These are phyloP conservation scores for Mrakia blollopis DNA, from an alignment of 768 basidiomycete species.

Conservation along the genomic window DNA sequence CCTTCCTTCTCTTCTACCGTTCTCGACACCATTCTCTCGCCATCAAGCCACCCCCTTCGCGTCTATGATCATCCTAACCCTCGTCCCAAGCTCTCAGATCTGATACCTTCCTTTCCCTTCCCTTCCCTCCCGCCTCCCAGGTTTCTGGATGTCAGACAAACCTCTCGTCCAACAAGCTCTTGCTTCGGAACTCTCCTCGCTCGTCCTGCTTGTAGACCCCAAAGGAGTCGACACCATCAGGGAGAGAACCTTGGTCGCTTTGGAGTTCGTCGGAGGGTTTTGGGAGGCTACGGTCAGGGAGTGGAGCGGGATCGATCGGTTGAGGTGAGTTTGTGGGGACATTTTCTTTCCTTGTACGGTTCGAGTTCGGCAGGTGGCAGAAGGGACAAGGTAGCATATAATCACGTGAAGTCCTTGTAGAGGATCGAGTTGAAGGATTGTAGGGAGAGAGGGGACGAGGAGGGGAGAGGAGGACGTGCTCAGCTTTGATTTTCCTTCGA, in stretches of 20 bases:
- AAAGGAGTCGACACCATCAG: slow-evolving; percentile 33
- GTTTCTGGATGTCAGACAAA: slow-evolving; percentile 99
- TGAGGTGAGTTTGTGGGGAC: slow-evolving; percentile 60
- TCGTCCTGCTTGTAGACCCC: slow-evolving; percentile 65
- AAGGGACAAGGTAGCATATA: no score
- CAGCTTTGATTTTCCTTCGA: neutral
- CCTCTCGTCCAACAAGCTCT: slow-evolving; percentile 91
- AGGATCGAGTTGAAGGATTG: no score
- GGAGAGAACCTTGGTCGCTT: slow-evolving; percentile 49
- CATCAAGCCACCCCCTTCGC: neutral
- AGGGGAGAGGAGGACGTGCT: no score
- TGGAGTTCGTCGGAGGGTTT: slow-evolving; percentile 79
- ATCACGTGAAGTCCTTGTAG: no score
- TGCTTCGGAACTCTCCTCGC: slow-evolving; percentile 74
- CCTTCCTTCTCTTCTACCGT: neutral
- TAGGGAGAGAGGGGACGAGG: no score
- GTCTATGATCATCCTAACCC: neutral
- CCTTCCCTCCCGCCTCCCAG: slow-evolving; percentile 46
- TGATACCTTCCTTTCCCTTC: neutral
- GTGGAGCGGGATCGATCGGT: slow-evolving; percentile 86
- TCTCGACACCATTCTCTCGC: neutral
- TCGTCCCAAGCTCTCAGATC: no score
- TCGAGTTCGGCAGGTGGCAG: no score
- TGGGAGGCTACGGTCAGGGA: slow-evolving; percentile 87
- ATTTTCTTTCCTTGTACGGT: neutral